Conservation (phyloP, 1,139 yeast genomes). For the Candida albicans region DNA sequence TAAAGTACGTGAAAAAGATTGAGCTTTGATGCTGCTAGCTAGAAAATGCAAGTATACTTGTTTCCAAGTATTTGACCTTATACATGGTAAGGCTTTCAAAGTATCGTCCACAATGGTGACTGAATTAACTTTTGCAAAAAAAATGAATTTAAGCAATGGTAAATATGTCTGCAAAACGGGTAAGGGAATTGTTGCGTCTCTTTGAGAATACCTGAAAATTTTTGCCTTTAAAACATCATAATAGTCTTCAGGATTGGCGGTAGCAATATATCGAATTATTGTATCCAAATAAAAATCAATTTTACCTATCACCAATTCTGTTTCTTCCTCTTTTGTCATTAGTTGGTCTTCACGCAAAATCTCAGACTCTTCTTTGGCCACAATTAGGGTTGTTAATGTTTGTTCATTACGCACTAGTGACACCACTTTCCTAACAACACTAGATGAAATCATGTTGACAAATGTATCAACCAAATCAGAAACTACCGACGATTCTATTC, state of each 20-base stretch:
- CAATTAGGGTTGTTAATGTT: constrained; percentile 14
- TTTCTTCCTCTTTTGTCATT: constrained; percentile 11
- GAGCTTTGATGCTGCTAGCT: constrained; percentile 50
- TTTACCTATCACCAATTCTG: constrained; percentile 14
- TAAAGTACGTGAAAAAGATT: constrained; percentile 57
- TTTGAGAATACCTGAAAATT: constrained; percentile 34
- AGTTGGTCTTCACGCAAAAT: constrained; percentile 12
- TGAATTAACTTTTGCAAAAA: constrained; percentile 42
- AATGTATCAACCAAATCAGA: constrained; percentile 22
- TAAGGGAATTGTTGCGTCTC: constrained; percentile 43
- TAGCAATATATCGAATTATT: constrained; percentile 50
- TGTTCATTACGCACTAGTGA: constrained; percentile 22
- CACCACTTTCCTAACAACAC: constrained; percentile 22
- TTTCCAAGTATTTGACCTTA: constrained; percentile 55
- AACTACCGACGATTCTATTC: constrained; percentile 17
- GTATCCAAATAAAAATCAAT: constrained; percentile 50
- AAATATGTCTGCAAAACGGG: constrained; percentile 41
- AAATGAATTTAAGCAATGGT: constrained; percentile 52
- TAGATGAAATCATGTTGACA: constrained; percentile 22
- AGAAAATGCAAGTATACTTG: constrained; percentile 53
- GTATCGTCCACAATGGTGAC: constrained; percentile 40
- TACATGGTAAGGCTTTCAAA: constrained; percentile 37
- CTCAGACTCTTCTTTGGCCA: constrained; percentile 10
- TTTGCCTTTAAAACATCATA: constrained; percentile 39
- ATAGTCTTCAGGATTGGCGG: constrained; percentile 55